These are phyloP conservation scores for Fusarium piperis DNA, from an alignment of 2,329 filamentous ascomycete species.

Conservation along the genomic window DNA sequence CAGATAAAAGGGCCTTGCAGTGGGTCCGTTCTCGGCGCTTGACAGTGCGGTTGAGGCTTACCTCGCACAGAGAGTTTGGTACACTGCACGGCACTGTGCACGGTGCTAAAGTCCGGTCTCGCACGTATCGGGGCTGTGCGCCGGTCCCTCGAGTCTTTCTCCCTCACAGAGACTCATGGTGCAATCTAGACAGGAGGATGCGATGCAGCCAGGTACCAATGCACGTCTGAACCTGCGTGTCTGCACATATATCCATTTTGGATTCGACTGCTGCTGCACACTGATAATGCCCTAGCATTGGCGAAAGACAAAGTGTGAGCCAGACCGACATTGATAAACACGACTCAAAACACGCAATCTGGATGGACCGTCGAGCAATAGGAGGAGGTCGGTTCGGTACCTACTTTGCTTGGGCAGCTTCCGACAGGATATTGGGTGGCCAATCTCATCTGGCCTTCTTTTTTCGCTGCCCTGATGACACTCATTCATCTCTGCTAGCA, in stretches of 20 bases:
- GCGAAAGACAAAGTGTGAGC: conserved; percentile 3
- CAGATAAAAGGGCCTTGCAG: conserved; percentile 11
- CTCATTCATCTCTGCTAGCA: conserved; percentile 7
- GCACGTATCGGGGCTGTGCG: conserved; percentile 22
- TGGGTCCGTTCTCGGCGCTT: conserved; percentile 24
- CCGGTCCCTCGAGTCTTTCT: not conserved
- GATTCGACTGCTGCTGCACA: not conserved
- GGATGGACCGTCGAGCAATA: not conserved
- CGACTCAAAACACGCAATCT: not conserved
- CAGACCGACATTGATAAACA: conserved; percentile 28
- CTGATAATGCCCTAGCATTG: conserved; percentile 1
- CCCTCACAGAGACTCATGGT: conserved; percentile 17
- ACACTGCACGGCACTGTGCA: not conserved
- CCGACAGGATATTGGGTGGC: not conserved
- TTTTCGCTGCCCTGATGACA: not conserved
- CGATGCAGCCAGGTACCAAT: conserved; percentile 8
- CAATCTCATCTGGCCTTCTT: not conserved
- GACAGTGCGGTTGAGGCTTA: conserved; percentile 33
- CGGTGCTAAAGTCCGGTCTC: conserved; percentile 1
- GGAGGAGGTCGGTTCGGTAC: not conserved
- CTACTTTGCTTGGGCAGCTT: not conserved
- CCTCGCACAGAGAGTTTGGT: not conserved
- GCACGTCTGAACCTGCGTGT: conserved; percentile 8
- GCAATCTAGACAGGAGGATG: conserved; percentile 5
- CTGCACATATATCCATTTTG: not conserved